Conservation (phyloP, 2,329 filamentous ascomycete genomes). For the Camillea tinctor region DNA sequence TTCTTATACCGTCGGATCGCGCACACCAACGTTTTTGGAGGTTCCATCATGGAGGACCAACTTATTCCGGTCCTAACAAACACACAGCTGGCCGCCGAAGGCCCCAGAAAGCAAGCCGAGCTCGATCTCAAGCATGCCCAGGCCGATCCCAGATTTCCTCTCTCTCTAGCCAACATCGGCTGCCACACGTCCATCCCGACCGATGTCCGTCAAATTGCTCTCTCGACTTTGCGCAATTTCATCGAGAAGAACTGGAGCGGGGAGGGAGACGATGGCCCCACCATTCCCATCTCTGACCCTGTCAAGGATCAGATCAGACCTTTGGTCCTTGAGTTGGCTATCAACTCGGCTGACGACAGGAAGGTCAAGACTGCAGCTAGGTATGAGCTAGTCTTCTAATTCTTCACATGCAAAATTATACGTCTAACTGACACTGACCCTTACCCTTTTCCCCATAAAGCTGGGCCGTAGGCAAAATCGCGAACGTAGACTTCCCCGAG, state of each 20-base stretch:
- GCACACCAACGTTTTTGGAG: constrained; percentile 1
- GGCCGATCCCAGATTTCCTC: constrained; percentile 68
- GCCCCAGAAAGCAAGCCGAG: constrained; percentile 81
- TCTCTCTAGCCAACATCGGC: constrained; percentile 78
- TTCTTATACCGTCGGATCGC: constrained; percentile 10
- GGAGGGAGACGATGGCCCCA: constrained; percentile 65
- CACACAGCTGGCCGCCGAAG: constrained; percentile 76
- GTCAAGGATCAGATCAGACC: constrained; percentile 73
- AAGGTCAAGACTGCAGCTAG: constrained; percentile 89
- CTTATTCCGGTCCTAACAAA: constrained; percentile 84
- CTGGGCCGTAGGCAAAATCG: constrained; percentile 87
- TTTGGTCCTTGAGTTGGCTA: constrained; percentile 72
- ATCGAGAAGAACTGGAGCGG: constrained; percentile 82
- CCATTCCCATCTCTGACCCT: constrained; percentile 67
- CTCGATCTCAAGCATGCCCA: constrained; percentile 73
- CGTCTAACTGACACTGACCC: constrained; percentile 9
- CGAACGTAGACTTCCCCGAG: constrained; percentile 88
- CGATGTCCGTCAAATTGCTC: constrained; percentile 77
- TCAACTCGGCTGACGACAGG: constrained; percentile 71
- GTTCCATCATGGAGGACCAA: constrained; percentile 76
- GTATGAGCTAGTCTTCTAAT: constrained; percentile 44
- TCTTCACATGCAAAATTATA: background rate
- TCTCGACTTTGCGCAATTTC: constrained; percentile 78
- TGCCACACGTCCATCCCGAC: constrained; percentile 71
- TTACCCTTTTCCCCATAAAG: constrained; percentile 41